Base-by-base conservation (phyloP, 345 rosid species). In the Syzygium aromaticum region DNA sequence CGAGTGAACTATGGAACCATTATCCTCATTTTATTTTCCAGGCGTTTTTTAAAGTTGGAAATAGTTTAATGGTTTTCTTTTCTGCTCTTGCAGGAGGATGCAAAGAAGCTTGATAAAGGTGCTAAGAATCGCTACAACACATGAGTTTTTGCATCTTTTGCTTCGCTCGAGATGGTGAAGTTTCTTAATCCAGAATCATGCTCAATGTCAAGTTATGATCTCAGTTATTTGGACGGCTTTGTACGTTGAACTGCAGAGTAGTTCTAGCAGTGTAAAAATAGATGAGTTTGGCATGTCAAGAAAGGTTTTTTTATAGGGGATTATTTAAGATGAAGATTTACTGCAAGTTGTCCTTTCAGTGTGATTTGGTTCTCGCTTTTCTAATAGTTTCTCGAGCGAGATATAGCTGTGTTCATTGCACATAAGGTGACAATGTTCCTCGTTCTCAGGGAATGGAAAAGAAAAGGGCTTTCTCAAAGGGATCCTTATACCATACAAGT, bases 41-140 rank as follows among this genome's bases (percentile, higher is more conserved):
- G 85, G 85, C 1, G 3, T 51, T 51, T 52, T 33, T 33, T 33
- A 17, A 51, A 84, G 38, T 52, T 52, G 43, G 43, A 84, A 84
- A 27, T 30, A 15, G 40, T 38, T 13, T 49, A 33, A 84, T n/a
- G 25, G 25, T 49, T 78, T 84, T 57, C 22, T 27, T 84, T 40
- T 64, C 57, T 77, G 21, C 73, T 86, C 13, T 86, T 10, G 67
- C 93, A 95, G 99, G 99, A 97, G 2, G 97, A 97, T 91, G 98
- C 99, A 5, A 93, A 87, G 94, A 95, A 40, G 43, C 43, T 40
- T 40, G 43, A 92, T 28, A 93, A 92, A 87, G 12, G 0, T 88
- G 94, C 98, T 40, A 95, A 92, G 96, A 94, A 87, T 77, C 91
- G 92, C 61, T 95, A 96, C 93, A 93, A 91, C 0, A 87, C 85